These are phyloP conservation scores for Penicillium sp. DNA, from an alignment of 2,329 filamentous ascomycete genomes.

Conservation along the genomic window DNA sequence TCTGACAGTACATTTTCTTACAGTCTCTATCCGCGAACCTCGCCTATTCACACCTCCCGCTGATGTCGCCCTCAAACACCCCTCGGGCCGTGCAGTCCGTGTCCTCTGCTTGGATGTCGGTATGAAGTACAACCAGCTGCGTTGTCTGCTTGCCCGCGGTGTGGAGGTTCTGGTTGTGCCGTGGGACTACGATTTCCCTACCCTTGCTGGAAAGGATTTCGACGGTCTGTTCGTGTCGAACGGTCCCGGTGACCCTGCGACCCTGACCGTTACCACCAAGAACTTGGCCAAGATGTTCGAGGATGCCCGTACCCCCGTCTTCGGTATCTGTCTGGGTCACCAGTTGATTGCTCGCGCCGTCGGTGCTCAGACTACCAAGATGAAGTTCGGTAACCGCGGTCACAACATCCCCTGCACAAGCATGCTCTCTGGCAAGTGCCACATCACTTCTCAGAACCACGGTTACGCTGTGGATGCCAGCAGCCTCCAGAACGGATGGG, in stretches of 20 bases:
- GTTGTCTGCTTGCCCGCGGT: constrained; percentile 85
- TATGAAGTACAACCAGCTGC: constrained; percentile 96
- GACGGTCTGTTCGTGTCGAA: constrained; percentile 98
- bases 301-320: constrained; percentile 80
- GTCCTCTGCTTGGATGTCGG: constrained; percentile 94
- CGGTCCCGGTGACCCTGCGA: constrained; percentile 90
- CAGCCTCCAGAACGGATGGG: constrained; percentile 75
- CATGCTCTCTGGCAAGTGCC: constrained; percentile 90
- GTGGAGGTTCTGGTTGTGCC: constrained; percentile 93
- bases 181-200: constrained; percentile 90
- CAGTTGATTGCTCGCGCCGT: constrained; percentile 86
- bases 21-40: constrained; percentile 85
- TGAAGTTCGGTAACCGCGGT: constrained; percentile 99
- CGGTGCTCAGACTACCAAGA: constrained; percentile 82
- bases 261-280: constrained; percentile 72
- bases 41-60: constrained; percentile 78
- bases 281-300: constrained; percentile 74
- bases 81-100: constrained; percentile 80
- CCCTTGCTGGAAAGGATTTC: constrained; percentile 74
- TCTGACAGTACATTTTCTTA: constrained; percentile 8
- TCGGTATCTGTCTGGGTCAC: constrained; percentile 94
- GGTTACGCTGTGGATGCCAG: constrained; percentile 86
- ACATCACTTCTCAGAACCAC: constrained; percentile 99
- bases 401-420: constrained; percentile 98
- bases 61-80: constrained; percentile 72